Evolutionary conservation across 1,139 yeast species (phyloP).

Genomic region (Groenewaldozyma auringiensis): DNA sequence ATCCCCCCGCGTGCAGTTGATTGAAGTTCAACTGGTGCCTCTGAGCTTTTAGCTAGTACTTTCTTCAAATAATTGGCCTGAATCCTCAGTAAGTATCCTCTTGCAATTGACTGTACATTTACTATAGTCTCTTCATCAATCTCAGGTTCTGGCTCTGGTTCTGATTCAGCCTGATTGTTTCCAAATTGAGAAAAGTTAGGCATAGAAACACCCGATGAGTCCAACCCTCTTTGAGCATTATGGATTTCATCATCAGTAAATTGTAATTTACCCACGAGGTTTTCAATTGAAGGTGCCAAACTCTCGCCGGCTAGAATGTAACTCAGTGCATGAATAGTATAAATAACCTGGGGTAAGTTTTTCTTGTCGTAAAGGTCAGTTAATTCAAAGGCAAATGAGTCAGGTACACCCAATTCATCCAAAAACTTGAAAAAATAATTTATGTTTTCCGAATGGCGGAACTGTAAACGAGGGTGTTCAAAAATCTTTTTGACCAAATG

Average conservation of each 20-base stretch:
- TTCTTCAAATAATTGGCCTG: background rate
- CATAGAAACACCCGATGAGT: conserved; percentile 35
- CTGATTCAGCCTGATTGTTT: conserved; percentile 17
- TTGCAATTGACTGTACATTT: conserved; percentile 33
- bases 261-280: conserved; percentile 53
- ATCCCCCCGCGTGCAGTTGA: conserved; percentile 47
- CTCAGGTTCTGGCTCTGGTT: conserved; percentile 28
- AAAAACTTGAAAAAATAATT: conserved; percentile 72
- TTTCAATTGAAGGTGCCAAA: conserved; percentile 54
- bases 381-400: conserved; percentile 74
- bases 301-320: conserved; percentile 53
- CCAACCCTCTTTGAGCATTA: conserved; percentile 59
- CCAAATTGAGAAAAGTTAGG: conserved; percentile 38
- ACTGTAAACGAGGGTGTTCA: conserved; percentile 61
- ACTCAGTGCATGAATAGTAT: conserved; percentile 84
- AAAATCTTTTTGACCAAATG: conserved; percentile 48
- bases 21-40: conserved; percentile 31
- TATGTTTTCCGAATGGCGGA: conserved; percentile 88
- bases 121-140: conserved; percentile 22
- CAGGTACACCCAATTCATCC: conserved; percentile 70
- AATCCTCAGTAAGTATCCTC: conserved; percentile 14
- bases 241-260: conserved; percentile 63
- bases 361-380: conserved; percentile 91
- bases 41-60: conserved; percentile 16
- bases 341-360: conserved; percentile 88